Percentiles rank a stretch among this genome's conserved stretches.
Evolutionary conservation across 225 moss, liverwort and hornwort species (phyloP).

Genomic region (Climacium dendroides): DNA sequence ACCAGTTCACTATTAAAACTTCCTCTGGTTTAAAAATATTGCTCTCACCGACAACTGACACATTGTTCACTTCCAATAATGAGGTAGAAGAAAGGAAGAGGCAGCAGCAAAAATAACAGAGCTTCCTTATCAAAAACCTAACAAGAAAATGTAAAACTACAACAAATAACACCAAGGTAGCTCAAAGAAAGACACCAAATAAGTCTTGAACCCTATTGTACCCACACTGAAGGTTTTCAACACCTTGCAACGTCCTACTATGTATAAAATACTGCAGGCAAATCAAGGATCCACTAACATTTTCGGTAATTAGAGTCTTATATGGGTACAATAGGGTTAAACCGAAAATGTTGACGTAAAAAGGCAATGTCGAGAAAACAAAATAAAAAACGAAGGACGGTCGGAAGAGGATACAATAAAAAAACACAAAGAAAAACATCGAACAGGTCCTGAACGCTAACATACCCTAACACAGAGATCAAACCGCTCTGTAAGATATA

Average conservation of each 20-base stretch:
- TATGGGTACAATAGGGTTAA: too few relatives aligned
- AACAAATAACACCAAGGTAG: not conserved
- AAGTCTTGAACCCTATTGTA: not conserved
- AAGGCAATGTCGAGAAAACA: not conserved
- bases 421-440: not conserved
- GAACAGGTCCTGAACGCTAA: not conserved
- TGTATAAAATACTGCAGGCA: not conserved
- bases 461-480: not conserved
- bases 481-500: not conserved
- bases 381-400: not conserved
- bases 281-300: not conserved
- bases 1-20: not conserved
- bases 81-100: not conserved
- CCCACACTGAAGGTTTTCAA: not conserved
- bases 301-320: too few relatives aligned
- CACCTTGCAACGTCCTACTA: not conserved
- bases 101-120: not conserved
- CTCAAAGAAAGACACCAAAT: not conserved
- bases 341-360: too few relatives aligned
- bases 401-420: constrained; percentile 9
- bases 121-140: not conserved
- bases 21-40: not conserved
- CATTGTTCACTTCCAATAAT: not conserved
- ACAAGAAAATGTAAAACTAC: not conserved
- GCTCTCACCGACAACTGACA: not conserved